Conservation (phyloP, 768 basidiomycete genomes). For the Leccinum boreale region DNA sequence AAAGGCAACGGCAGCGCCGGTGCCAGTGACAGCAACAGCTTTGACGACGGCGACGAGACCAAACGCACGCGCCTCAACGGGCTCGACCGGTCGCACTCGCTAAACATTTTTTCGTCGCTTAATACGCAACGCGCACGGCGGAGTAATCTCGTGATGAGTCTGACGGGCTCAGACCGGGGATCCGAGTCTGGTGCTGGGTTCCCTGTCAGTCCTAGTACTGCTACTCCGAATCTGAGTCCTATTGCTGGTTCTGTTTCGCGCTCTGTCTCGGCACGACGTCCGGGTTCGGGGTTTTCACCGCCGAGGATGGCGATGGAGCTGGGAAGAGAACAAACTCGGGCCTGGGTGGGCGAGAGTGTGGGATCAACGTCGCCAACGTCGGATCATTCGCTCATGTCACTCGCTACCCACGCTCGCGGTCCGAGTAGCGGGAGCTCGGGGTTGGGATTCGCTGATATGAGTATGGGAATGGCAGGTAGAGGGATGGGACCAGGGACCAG, state of each 20-base stretch:
- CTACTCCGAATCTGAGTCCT: too few relatives aligned
- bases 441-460: too few relatives aligned
- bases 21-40: too few relatives aligned
- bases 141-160: slow-evolving; percentile 30
- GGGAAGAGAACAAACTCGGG: not conserved
- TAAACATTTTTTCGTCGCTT: slow-evolving; percentile 21
- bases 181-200: not conserved
- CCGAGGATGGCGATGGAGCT: not conserved
- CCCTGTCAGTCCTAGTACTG: not conserved
- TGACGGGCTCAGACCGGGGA: slow-evolving; percentile 6
- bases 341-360: too few relatives aligned
- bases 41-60: slow-evolving; percentile 4
- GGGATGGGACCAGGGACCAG: too few relatives aligned
- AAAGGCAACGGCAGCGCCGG: too few relatives aligned
- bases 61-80: slow-evolving; percentile 6
- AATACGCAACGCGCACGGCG: slow-evolving; percentile 7
- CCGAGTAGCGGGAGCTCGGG: not conserved
- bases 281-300: too few relatives aligned
- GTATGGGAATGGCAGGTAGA: too few relatives aligned
- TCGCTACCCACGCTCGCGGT: slow-evolving; percentile 10
- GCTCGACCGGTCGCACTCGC: too few relatives aligned
- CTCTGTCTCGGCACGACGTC: too few relatives aligned
- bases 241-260: too few relatives aligned
- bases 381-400: slow-evolving; percentile 12
- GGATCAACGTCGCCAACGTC: slow-evolving; percentile 7